phyloP scores from a whole-genome alignment of 2,329 filamentous ascomycete species.

The Teratosphaeria gauchensis region DNA sequence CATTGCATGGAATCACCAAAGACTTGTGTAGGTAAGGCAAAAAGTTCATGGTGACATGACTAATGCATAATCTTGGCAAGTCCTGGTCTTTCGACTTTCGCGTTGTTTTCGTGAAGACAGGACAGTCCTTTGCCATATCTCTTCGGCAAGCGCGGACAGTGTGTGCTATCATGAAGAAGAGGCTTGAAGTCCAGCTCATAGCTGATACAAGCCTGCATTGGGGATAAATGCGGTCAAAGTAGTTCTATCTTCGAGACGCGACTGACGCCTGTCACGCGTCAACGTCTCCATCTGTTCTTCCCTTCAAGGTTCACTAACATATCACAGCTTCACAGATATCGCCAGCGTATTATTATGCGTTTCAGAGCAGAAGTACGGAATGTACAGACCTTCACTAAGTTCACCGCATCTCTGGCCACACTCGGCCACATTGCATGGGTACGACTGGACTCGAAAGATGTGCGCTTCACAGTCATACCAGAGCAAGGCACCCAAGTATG shows the following conservation, averaged over 20 bases:
- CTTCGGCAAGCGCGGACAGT: not conserved
- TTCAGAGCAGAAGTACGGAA: conserved; percentile 25
- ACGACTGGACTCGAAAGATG: conserved; percentile 73
- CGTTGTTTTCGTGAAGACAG: not conserved
- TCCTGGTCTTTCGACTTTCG: not conserved
- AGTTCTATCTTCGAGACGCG: not conserved
- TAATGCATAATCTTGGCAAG: not conserved
- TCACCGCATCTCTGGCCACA: conserved; percentile 53
- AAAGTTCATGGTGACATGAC: not conserved
- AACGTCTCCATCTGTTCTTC: not conserved
- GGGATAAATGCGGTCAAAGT: not conserved
- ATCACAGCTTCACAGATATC: not conserved
- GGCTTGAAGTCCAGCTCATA: not conserved
- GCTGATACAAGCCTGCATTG: not conserved
- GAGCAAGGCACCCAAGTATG: conserved; percentile 94
- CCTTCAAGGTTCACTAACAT: not conserved
- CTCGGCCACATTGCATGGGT: conserved; percentile 83
- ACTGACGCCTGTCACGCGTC: not conserved
- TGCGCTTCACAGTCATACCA: conserved; percentile 91
- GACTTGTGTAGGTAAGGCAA: not conserved
- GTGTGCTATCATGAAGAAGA: not conserved
- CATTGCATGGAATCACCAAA: not conserved
- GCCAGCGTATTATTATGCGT: conserved; percentile 31
- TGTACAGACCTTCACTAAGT: conserved; percentile 35
- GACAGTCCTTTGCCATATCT: not conserved